These are phyloP conservation scores for Talaromyces sp. DNA, from an alignment of 2,329 filamentous ascomycete species.

Conservation along the genomic window DNA sequence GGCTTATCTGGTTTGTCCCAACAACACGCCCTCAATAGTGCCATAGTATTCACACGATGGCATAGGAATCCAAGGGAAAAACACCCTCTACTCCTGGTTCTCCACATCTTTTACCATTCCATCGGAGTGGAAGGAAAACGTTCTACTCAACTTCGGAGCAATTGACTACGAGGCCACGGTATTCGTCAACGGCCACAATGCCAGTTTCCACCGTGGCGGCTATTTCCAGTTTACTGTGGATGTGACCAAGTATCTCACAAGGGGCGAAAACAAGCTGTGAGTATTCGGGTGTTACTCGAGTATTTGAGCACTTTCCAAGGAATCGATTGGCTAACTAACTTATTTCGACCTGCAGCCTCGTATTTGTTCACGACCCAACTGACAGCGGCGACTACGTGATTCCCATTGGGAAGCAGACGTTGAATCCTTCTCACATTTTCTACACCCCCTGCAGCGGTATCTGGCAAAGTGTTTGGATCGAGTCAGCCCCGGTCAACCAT, in stretches of 20 bases:
- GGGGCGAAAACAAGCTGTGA: background rate
- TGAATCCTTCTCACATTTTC: constrained; percentile 53
- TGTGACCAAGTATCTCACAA: constrained; percentile 36
- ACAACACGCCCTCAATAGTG: background rate
- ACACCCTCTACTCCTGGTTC: constrained; percentile 42
- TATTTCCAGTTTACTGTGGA: constrained; percentile 59
- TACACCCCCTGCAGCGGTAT: constrained; percentile 68
- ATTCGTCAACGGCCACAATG: constrained; percentile 50
- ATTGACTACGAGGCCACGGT: constrained; percentile 48
- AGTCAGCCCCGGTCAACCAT: constrained; percentile 21
- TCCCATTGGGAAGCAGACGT: constrained; percentile 61
- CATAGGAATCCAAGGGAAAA: constrained; percentile 32
- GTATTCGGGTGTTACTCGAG: background rate
- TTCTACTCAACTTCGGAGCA: constrained; percentile 44
- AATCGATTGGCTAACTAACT: background rate
- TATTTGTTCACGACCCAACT: constrained; percentile 64
- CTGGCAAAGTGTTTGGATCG: constrained; percentile 69
- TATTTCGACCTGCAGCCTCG: constrained; percentile 38
- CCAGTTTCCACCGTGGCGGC: constrained; percentile 52
- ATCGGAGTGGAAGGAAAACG: constrained; percentile 28
- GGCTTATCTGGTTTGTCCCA: constrained; percentile 40
- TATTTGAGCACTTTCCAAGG: background rate
- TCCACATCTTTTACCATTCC: constrained; percentile 45
- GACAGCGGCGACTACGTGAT: constrained; percentile 52
- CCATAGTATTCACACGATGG: background rate